These are phyloP conservation scores for Microbotryomycetes sp. DNA, from an alignment of 1,284 basidiomycete species.

Conservation along the genomic window DNA sequence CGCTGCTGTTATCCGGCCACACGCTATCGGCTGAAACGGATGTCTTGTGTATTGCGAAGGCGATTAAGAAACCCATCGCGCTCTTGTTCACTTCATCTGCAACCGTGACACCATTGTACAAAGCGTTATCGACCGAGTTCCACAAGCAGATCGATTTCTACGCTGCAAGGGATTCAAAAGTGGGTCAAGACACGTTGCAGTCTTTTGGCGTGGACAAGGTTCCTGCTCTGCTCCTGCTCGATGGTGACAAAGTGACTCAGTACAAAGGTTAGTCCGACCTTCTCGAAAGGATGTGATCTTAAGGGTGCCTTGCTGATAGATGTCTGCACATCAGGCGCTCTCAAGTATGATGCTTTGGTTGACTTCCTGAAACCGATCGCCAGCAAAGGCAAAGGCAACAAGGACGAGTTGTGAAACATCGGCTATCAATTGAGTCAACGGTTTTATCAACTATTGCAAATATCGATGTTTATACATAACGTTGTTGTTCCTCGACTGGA, in stretches of 20 bases:
- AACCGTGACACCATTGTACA: constrained; percentile 36
- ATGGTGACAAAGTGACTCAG: constrained; percentile 12
- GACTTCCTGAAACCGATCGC: constrained; percentile 21
- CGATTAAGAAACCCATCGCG: constrained; percentile 29
- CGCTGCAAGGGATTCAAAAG: constrained; percentile 28
- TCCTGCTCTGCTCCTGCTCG: constrained; percentile 21
- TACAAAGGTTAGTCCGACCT: constrained; percentile 21
- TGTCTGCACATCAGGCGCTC: constrained; percentile 10
- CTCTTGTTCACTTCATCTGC: constrained; percentile 36
- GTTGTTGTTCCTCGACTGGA: too few species aligned
- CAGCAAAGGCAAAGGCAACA: neutral
- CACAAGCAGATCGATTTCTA: constrained; percentile 34
- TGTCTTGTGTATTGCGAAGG: constrained; percentile 4
- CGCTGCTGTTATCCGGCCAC: too few species aligned
- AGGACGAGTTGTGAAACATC: constrained; percentile 1
- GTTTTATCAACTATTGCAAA: neutral
- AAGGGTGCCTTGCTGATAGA: too few species aligned
- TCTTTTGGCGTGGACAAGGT: constrained; percentile 29
- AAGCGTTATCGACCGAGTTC: constrained; percentile 38
- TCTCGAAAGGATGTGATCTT: neutral
- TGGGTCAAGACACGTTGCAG: constrained; percentile 20
- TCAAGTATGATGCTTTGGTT: constrained; percentile 30
- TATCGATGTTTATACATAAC: neutral
- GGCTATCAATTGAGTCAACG: neutral
- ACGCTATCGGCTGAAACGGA: too few species aligned